Evolutionary conservation across 331 rosid species (phyloP).

Genomic region (Cydonia oblonga): DNA sequence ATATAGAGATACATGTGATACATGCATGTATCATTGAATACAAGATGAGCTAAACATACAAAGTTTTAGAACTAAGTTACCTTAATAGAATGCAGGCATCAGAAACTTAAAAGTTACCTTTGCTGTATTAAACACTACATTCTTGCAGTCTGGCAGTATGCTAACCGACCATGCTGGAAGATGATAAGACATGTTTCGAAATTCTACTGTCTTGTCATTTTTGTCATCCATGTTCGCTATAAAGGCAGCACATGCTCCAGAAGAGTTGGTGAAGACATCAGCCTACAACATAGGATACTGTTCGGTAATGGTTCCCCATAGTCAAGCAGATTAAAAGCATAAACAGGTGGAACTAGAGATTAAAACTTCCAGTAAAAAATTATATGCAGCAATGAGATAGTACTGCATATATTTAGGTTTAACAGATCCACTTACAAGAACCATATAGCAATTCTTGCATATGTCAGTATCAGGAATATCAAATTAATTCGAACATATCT

Average conservation of each 20-base stretch:
- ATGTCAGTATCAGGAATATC: background rate
- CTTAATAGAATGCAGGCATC: background rate
- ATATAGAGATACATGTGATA: background rate
- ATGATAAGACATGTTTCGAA: constrained; percentile 64
- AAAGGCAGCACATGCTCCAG: constrained; percentile 86
- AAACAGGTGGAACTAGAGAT: background rate
- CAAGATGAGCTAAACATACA: background rate
- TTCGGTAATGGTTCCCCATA: background rate
- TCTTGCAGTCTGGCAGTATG: constrained; percentile 96
- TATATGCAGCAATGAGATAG: background rate
- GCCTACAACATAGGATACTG: constrained; percentile 47
- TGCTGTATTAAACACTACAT: constrained; percentile 73
- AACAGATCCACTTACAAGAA: background rate
- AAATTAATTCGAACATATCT: background rate
- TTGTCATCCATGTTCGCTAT: constrained; percentile 68
- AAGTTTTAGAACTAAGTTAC: background rate
- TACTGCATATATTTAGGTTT: background rate
- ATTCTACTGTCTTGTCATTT: constrained; percentile 57
- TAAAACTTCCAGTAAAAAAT: background rate
- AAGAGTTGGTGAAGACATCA: constrained; percentile 57
- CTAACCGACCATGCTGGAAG: constrained; percentile 98
- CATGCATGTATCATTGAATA: background rate
- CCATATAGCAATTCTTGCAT: background rate
- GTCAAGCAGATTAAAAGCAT: background rate
- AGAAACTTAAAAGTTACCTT: constrained; percentile 37